Conservation (phyloP, 768 basidiomycete species). For the Boletus subparvulus region DNA sequence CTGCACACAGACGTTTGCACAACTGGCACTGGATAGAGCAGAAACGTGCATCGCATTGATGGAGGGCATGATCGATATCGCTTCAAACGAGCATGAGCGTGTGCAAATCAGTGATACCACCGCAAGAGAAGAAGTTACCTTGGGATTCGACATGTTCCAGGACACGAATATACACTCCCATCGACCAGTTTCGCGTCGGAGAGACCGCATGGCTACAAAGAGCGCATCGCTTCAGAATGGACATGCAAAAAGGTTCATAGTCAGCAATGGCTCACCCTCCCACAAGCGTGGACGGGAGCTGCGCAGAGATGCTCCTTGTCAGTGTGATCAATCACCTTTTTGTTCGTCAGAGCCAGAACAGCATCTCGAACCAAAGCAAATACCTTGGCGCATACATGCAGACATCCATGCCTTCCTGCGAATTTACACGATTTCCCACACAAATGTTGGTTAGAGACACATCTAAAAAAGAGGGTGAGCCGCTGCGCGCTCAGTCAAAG, state of each 20-base stretch:
- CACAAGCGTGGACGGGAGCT: conserved; percentile 54
- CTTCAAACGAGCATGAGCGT: conserved; percentile 30
- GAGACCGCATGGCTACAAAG: conserved; percentile 43
- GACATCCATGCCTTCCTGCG: conserved; percentile 48
- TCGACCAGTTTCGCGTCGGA: conserved; percentile 29
- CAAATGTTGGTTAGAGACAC: conserved; percentile 49
- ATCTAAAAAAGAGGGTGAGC: conserved; percentile 37
- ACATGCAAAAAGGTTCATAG: too few relatives aligned
- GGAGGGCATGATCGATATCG: conserved; percentile 43
- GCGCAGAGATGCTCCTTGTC: conserved; percentile 55
- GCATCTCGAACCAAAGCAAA: not conserved
- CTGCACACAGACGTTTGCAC: conserved; percentile 53
- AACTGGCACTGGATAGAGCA: conserved; percentile 57
- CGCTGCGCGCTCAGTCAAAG: rapidly evolving
- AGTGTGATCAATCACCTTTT: conserved; percentile 46
- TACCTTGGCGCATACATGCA: conserved; percentile 53
- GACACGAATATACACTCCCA: conserved; percentile 41
- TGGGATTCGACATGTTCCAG: conserved; percentile 41
- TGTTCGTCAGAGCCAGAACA: not conserved
- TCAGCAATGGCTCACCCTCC: conserved; percentile 37
- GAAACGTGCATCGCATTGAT: conserved; percentile 50
- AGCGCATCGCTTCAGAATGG: not conserved
- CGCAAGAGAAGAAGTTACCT: conserved; percentile 31
- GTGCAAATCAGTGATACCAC: not conserved
- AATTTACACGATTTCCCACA: conserved; percentile 54